A percentile compares a stretch with the other conserved stretches of the same genome.
Conservation (phyloP, 1,284 basidiomycete genomes). For the Moniliella sp. region DNA sequence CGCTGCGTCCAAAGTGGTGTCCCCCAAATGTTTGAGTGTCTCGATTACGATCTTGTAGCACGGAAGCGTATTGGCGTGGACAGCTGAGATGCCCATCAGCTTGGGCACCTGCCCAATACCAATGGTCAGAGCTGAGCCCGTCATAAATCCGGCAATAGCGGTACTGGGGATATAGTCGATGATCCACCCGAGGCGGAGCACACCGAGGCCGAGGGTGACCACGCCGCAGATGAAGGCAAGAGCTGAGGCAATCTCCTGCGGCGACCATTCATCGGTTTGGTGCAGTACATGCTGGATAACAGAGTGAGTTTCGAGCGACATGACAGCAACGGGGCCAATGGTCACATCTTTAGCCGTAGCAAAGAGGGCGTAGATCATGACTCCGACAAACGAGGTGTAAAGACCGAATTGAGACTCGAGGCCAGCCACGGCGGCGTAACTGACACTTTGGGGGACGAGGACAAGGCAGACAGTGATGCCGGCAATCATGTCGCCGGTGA, state of each 20-base stretch:
- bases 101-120: constrained; percentile 28
- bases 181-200: constrained; percentile 77
- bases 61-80: constrained; percentile 34
- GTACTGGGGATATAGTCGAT: constrained; percentile 82
- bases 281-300: constrained; percentile 14
- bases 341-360: constrained; percentile 34
- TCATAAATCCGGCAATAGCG: constrained; percentile 66
- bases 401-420: constrained; percentile 71
- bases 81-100: constrained; percentile 18
- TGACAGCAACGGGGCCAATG: constrained; percentile 48
- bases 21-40: constrained; percentile 58
- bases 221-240: constrained; percentile 74
- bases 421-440: constrained; percentile 54
- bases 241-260: constrained; percentile 58
- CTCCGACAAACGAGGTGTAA: constrained; percentile 82
- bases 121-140: constrained; percentile 34
- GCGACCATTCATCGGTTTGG: constrained; percentile 3
- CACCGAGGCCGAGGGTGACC: constrained; percentile 72
- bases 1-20: constrained; percentile 59
- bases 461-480: constrained; percentile 35
- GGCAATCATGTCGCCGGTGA: constrained; percentile 33
- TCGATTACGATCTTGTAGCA: constrained; percentile 78
- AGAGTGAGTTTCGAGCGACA: constrained; percentile 73
- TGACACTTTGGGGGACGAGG: constrained; percentile 35
- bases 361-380: constrained; percentile 44